Conservation (phyloP, 345 rosid genomes). For the Rhodamnia argentea region DNA sequence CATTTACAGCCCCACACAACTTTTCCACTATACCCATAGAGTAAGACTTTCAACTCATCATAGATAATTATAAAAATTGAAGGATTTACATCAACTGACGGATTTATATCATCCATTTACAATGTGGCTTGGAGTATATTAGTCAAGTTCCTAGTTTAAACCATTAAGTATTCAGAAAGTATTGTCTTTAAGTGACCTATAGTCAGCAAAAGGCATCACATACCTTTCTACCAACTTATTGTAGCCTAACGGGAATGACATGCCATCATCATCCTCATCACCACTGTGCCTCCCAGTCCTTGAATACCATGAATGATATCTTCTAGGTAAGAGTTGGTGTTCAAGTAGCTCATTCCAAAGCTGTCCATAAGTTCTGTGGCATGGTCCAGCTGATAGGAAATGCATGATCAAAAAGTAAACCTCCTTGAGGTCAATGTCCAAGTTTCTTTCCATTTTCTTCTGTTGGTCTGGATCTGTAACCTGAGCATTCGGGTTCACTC, state of each 20-base stretch:
- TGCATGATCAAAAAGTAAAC: conserved; percentile 88
- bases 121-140: not conserved
- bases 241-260: conserved; percentile 68
- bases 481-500: conserved; percentile 43
- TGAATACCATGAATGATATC: conserved; percentile 96
- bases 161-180: not conserved
- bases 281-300: conserved; percentile 55
- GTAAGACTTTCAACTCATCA: not conserved
- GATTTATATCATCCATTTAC: not conserved
- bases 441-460: conserved; percentile 28
- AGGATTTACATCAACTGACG: not conserved
- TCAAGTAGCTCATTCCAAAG: conserved; percentile 84
- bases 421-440: conserved; percentile 77
- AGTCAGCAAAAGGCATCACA: not conserved
- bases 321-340: conserved; percentile 84
- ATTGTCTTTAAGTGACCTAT: not conserved
- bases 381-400: conserved; percentile 88
- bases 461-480: conserved; percentile 29
- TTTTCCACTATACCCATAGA: not conserved
- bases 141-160: not conserved
- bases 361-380: conserved; percentile 63
- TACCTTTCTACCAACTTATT: conserved; percentile 70
- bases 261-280: conserved; percentile 70
- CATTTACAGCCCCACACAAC: not conserved
- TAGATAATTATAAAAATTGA: not conserved